Conservation (phyloP, 495 filamentous ascomycete genomes). For the Xylaria curta region DNA sequence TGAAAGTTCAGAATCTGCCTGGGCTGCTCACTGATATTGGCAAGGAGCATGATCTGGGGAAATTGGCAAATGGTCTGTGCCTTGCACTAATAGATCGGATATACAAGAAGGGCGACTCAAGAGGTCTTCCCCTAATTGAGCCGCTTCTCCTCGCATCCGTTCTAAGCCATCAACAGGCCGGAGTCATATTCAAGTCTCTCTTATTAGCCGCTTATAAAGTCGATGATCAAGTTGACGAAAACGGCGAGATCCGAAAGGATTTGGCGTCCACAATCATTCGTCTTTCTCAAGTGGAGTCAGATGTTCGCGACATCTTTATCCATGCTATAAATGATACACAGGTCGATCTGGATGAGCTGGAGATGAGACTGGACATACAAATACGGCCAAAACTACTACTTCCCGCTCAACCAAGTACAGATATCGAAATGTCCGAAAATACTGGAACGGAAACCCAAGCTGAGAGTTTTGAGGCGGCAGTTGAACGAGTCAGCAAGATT, state of each 20-base stretch:
- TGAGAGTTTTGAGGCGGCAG: conserved; percentile 35
- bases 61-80: conserved; percentile 73
- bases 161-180: conserved; percentile 66
- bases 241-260: conserved; percentile 63
- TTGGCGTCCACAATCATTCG: conserved; percentile 68
- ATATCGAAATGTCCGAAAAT: conserved; percentile 59
- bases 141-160: conserved; percentile 65
- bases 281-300: conserved; percentile 60
- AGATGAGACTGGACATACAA: conserved; percentile 71
- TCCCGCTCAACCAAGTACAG: conserved; percentile 48
- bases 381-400: conserved; percentile 56
- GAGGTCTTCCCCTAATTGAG: conserved; percentile 62
- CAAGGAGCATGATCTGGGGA: conserved; percentile 70
- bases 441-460: conserved; percentile 31
- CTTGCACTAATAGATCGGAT: conserved; percentile 69
- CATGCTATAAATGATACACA: conserved; percentile 64
- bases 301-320: conserved; percentile 64
- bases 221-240: conserved; percentile 49
- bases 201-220: conserved; percentile 63
- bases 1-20: conserved; percentile 66
- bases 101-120: conserved; percentile 63
- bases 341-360: conserved; percentile 70
- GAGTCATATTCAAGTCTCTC: conserved; percentile 66
- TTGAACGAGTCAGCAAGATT: conserved; percentile 38
- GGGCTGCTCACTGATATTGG: conserved; percentile 66